Percentiles rank a stretch among this genome's conserved stretches.
phyloP scores from a whole-genome alignment of 2,329 filamentous ascomycete species.

The Cryphonectria naterciae region DNA sequence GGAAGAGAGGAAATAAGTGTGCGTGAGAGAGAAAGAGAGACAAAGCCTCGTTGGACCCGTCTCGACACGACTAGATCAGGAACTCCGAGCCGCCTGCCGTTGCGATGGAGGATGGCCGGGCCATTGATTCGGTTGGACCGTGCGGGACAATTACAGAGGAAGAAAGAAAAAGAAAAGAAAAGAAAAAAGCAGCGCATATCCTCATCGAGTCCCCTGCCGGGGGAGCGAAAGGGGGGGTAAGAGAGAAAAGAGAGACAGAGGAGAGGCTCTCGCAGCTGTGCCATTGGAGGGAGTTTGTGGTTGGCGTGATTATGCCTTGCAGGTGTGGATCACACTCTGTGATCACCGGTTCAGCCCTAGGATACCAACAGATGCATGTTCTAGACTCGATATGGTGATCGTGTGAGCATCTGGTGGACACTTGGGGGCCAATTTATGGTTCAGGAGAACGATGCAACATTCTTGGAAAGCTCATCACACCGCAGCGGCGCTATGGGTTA shows the following conservation, averaged over 20 bases:
- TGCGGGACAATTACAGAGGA: neutral
- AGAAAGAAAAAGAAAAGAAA: neutral
- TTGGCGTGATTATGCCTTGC: constrained; percentile 16
- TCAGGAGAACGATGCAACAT: constrained; percentile 2
- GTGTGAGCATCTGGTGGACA: neutral
- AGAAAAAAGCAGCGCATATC: neutral
- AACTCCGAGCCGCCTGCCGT: constrained; percentile 13
- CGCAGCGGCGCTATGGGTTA: neutral
- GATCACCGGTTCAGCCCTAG: constrained; percentile 28
- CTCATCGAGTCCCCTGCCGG: neutral
- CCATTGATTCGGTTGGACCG: neutral
- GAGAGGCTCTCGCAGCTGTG: constrained; percentile 15
- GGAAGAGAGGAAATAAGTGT: neutral
- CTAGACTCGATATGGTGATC: constrained; percentile 17
- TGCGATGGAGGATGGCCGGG: neutral
- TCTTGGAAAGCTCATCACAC: neutral
- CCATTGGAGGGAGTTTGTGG: constrained; percentile 16
- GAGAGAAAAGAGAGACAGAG: neutral
- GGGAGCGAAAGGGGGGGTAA: too few relatives aligned
- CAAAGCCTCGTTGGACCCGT: neutral
- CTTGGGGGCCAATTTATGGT: constrained; percentile 20
- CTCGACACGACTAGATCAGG: constrained; percentile 1
- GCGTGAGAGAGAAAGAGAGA: neutral
- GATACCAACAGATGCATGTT: constrained; percentile 20
- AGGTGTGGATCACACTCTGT: constrained; percentile 8